Evolutionary conservation across 2,329 filamentous ascomycete genomes (phyloP).

Genomic region (Bipolaris zeicola): DNA sequence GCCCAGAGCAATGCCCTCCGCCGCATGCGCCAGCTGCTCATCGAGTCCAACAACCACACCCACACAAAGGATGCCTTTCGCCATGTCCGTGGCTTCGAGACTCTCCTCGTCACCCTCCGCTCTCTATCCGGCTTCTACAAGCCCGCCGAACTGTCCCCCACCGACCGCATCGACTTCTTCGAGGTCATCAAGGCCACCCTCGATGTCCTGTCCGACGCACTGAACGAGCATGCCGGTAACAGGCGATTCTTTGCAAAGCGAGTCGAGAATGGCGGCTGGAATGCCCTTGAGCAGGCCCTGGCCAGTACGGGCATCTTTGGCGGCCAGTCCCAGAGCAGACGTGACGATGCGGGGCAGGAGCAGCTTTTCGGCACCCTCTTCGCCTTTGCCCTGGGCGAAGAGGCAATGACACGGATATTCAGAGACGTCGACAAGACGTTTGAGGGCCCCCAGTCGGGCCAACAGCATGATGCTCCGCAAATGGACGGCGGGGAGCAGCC

Average conservation of each 20-base stretch:
- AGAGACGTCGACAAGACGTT: conserved; percentile 44
- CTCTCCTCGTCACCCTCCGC: conserved; percentile 70
- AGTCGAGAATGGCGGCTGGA: conserved; percentile 79
- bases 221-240: conserved; percentile 84
- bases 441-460: conserved; percentile 21
- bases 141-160: conserved; percentile 63
- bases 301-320: conserved; percentile 64
- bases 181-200: conserved; percentile 73
- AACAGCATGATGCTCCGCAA: conserved; percentile 9
- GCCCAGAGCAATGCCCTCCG: conserved; percentile 60
- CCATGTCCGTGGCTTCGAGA: conserved; percentile 77
- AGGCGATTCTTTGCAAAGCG: conserved; percentile 81
- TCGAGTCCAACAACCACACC: conserved; percentile 57
- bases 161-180: conserved; percentile 70
- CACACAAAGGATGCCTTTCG: conserved; percentile 80
- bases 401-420: conserved; percentile 73
- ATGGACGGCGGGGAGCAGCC: conserved; percentile 13
- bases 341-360: conserved; percentile 57
- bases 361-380: conserved; percentile 84
- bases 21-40: conserved; percentile 69
- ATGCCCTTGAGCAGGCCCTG: conserved; percentile 71
- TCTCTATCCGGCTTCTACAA: conserved; percentile 78
- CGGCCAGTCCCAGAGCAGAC: conserved; percentile 38
- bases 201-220: conserved; percentile 73
- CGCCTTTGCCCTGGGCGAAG: conserved; percentile 79